Conservation (phyloP, 1,139 yeast species). For the Torulaspora globosa region DNA sequence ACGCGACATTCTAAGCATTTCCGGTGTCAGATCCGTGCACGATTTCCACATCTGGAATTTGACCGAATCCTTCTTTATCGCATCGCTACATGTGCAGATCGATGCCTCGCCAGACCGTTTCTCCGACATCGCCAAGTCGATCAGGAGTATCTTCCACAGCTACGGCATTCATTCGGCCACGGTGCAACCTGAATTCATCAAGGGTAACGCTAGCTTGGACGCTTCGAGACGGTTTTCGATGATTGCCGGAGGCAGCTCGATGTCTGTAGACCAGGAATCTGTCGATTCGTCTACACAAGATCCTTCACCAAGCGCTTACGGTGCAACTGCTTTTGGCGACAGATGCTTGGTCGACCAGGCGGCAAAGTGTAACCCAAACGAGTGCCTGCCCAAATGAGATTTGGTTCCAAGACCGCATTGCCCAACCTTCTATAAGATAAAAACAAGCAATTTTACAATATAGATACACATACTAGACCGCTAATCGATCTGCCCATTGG, state of each 20-base stretch:
- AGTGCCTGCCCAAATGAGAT: constrained; percentile 36
- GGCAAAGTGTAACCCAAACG: constrained; percentile 44
- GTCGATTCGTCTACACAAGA: constrained; percentile 6
- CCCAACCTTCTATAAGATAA: neutral
- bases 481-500: constrained; percentile 3
- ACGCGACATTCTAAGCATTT: constrained; percentile 58
- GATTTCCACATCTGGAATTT: constrained; percentile 97
- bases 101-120: constrained; percentile 62
- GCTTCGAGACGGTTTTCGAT: constrained; percentile 38
- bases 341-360: constrained; percentile 46
- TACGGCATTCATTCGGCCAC: constrained; percentile 92
- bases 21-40: constrained; percentile 79
- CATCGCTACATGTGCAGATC: constrained; percentile 82
- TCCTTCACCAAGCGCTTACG: constrained; percentile 30
- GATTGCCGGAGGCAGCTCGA: constrained; percentile 37
- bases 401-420: neutral
- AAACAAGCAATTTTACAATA: constrained; percentile 1
- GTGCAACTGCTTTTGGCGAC: constrained; percentile 34
- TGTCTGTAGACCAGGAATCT: constrained; percentile 6
- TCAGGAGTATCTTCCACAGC: constrained; percentile 72
- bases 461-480: constrained; percentile 1
- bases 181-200: constrained; percentile 80
- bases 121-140: constrained; percentile 65
- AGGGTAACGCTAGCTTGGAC: constrained; percentile 31
- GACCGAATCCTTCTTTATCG: constrained; percentile 81